Conservation (phyloP, 352 stramenopile species). For the Chrysophaeum taylorii region DNA sequence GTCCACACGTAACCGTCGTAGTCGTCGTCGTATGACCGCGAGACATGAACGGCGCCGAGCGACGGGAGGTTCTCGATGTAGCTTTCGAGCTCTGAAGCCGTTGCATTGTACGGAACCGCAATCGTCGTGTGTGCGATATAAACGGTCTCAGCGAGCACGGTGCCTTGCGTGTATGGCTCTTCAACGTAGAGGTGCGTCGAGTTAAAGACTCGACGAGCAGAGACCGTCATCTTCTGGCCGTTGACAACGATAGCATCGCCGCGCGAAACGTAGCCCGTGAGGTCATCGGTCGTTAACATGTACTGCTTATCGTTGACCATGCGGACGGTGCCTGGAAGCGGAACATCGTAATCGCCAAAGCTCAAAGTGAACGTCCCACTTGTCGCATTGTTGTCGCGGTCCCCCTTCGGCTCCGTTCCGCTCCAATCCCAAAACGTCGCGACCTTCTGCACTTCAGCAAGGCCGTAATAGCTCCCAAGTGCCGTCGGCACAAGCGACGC, state of each 20-base stretch:
- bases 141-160: slow-evolving; percentile 26
- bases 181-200: slow-evolving; percentile 55
- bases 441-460: slow-evolving; percentile 26
- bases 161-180: slow-evolving; percentile 45
- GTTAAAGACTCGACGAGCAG: slow-evolving; percentile 57
- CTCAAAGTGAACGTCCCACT: slow-evolving; percentile 45
- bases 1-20: slow-evolving; percentile 60
- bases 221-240: slow-evolving; percentile 59
- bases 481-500: slow-evolving; percentile 13
- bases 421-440: not conserved
- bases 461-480: slow-evolving; percentile 23
- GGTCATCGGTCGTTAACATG: slow-evolving; percentile 66
- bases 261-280: slow-evolving; percentile 63
- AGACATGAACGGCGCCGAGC: slow-evolving; percentile 45
- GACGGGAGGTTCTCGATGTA: slow-evolving; percentile 43
- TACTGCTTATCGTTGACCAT: slow-evolving; percentile 32
- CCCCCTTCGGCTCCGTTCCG: not conserved
- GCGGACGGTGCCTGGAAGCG: slow-evolving; percentile 40
- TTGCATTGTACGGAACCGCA: slow-evolving; percentile 39
- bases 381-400: slow-evolving; percentile 20
- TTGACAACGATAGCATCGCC: slow-evolving; percentile 68
- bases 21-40: slow-evolving; percentile 26
- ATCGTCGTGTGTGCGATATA: slow-evolving; percentile 38
- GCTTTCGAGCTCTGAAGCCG: slow-evolving; percentile 38
- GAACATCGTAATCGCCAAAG: slow-evolving; percentile 38